A percentile compares a stretch with the other conserved stretches of the same genome.
phyloP scores from a whole-genome alignment of 179 eudicot species.

The Beta macrorhiza region DNA sequence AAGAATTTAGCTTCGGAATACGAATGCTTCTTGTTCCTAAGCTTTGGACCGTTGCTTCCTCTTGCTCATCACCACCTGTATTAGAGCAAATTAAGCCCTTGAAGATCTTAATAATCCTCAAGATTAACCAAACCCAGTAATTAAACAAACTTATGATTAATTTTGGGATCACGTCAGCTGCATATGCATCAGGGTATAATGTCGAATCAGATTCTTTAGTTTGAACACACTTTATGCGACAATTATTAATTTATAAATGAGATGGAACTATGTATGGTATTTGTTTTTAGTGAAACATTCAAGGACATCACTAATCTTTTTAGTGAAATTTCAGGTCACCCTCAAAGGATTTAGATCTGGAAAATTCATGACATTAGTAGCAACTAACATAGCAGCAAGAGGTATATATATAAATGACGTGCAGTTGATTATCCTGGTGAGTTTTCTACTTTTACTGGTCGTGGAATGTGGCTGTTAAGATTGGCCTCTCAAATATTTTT shows the following conservation, averaged over 20 bases:
- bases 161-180: no score
- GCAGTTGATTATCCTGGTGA: constrained; percentile 84
- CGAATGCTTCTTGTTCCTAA: no score
- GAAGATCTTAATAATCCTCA: no score
- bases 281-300: neutral
- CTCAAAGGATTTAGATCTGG: constrained; percentile 86
- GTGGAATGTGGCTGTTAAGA: neutral
- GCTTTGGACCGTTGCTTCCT: no score
- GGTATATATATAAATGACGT: constrained; percentile 94
- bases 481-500: neutral
- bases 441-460: constrained; percentile 1
- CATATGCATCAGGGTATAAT: no score
- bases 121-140: no score
- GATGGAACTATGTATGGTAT: neutral
- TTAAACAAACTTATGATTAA: no score
- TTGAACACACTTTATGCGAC: neutral
- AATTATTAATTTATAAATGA: no score
- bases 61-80: no score
- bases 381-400: constrained; percentile 21
- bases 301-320: neutral
- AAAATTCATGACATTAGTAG: constrained; percentile 75
- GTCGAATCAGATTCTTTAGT: neutral
- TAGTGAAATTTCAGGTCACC: constrained; percentile 54
- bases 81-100: no score
- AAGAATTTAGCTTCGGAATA: no score